A percentile compares a stretch with the other conserved stretches of the same genome.
These are phyloP conservation scores for Aspergillus oerlinghausenensis DNA, from an alignment of 2,329 filamentous ascomycete species.

Conservation along the genomic window DNA sequence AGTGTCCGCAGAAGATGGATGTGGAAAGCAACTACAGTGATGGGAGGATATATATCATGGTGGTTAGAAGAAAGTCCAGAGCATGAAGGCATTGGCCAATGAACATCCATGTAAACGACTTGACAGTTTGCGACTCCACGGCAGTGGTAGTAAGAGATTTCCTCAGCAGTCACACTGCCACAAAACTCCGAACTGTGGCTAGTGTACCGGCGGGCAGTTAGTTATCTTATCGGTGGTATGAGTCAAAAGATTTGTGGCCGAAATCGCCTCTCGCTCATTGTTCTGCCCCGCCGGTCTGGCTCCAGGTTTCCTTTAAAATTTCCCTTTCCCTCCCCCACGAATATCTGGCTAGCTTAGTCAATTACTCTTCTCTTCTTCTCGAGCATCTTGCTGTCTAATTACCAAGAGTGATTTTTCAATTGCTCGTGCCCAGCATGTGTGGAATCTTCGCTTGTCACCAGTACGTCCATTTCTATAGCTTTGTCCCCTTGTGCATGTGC, in stretches of 20 bases:
- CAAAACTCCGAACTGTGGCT: background rate
- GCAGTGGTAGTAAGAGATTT: background rate
- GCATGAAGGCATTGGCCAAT: background rate
- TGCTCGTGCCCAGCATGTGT: slow-evolving; percentile 66
- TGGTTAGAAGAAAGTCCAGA: background rate
- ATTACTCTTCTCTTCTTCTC: slow-evolving; percentile 14
- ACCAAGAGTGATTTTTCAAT: slow-evolving; percentile 17
- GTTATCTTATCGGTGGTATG: slow-evolving; percentile 28
- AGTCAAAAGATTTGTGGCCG: slow-evolving; percentile 23
- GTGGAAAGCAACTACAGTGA: background rate
- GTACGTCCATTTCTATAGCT: slow-evolving; percentile 51
- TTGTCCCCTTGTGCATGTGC: slow-evolving; percentile 3
- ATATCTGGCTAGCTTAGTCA: slow-evolving; percentile 13
- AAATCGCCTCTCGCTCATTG: slow-evolving; percentile 22
- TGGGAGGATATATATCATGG: background rate
- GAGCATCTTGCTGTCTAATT: slow-evolving; percentile 8
- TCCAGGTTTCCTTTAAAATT: slow-evolving; percentile 17
- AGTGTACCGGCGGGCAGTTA: slow-evolving; percentile 8
- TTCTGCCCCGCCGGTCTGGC: slow-evolving; percentile 17
- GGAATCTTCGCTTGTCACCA: slow-evolving; percentile 93
- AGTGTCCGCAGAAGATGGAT: background rate
- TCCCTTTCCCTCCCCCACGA: slow-evolving; percentile 12
- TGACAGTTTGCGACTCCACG: background rate
- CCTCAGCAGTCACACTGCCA: background rate
- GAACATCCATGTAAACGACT: background rate